Base-by-base conservation (phyloP, 176 grass and related monocot species). In the Oryza coarctata region DNA sequence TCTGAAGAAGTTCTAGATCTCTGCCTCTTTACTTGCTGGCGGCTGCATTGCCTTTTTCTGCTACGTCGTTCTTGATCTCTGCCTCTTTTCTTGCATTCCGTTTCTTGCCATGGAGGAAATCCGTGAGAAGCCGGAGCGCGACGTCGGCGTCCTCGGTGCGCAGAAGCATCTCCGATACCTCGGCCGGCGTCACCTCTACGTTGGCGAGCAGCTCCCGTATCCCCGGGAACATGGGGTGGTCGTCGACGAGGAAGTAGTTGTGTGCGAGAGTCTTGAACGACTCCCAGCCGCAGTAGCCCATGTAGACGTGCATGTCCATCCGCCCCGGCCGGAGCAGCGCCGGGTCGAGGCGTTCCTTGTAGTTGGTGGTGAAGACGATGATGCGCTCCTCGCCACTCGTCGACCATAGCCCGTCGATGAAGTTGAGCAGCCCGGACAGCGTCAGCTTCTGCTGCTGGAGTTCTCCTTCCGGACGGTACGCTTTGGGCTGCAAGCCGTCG, bases 301-400 rank as follows among this genome's bases (percentile, higher is more conserved):
- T 88, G 86, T 84, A 84, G 75, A 97, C 26, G 73, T 94, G 92
- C 82, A 94, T 86, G 88, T 97, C 94, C 94, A 97, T 97, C 18
- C 92, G 73, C 0, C 94, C 94, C 9, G 87, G 85, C 52, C 94
- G 89, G 63, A 97, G 83, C 77, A 97, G 44, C 75, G 94, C 92
- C 33, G 89, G 77, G 55, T 97, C 92, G 41, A 97, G 86, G 17
- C 87, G 89, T 2, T 92, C 92, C 84, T 80, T 91, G 86, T 92
- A 89, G 86, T 97, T 97, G 27, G 94, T 94, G 74, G 92, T 97
- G 85, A 97, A 97, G 47, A 97, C 85, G 70, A 97, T 87, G 62
- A 94, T 75, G 31, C 86, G 87, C 85, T 97, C 85, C 85, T 97
- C 94, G 31, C 94, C 94, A 88, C 68, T 61, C 28, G 86, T 88